Base-by-base conservation (phyloP, 1,284 basidiomycete genomes). In the Pterulicium gracile region DNA sequence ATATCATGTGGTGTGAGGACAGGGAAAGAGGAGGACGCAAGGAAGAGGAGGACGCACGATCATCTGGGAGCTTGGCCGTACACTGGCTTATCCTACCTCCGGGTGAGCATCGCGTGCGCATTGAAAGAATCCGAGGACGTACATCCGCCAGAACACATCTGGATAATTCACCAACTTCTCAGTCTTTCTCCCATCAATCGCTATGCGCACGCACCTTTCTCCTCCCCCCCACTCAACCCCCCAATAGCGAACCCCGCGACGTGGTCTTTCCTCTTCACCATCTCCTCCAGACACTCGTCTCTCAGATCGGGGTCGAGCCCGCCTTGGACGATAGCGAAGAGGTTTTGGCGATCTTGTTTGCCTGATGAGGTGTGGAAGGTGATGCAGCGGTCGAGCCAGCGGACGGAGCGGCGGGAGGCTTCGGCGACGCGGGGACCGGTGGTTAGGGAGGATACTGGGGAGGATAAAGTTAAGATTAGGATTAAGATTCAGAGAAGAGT, bases 251-350 rank as follows among this genome's bases (percentile, higher is more conserved):
- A 92, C 1, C 88, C 88, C 13, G 86, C 77, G 12, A 92, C 77
- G 18, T 65, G 64, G 49, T 81, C 72, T 53, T 73, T 81, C 22
- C 88, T 70, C 49, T 77, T 72, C 27, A 88, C 65, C 88, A 92
- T 92, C 49, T 83, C 84, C 46, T 81, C 74, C 3, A 91, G 57
- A 58, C 89, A 92, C 50, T 71, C 68, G 54, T 86, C 77, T 39
- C 88, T 73, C 24, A 92, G 70, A 0, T 59, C 58, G 21, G 70
- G 67, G 51, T 88, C 79, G 10, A 92, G 68, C 1, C 88, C 88
- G 20, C 88, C 88, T 64, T 92, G 89, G 7, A 92, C 78, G 46
- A 92, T 92, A 1, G 89, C 89, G 56, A 92, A 92, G 1, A 92
- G 66, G 56, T 88, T 90, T 57, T 92, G 88, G 1, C 58, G 67